These are phyloP conservation scores for Pichia kluyveri DNA, from an alignment of 805 yeast species.

Conservation along the genomic window DNA sequence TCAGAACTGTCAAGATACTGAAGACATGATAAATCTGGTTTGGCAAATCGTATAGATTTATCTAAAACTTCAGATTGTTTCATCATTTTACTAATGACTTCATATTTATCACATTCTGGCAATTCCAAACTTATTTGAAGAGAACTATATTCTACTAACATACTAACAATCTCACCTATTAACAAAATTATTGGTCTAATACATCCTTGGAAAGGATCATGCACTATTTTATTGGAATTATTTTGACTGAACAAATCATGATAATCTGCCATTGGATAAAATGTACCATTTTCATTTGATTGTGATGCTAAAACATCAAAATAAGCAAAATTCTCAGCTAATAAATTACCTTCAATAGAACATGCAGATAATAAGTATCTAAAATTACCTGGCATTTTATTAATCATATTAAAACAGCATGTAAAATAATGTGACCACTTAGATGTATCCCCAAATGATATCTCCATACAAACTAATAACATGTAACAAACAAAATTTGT, in stretches of 20 bases:
- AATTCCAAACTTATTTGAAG: conserved; percentile 13
- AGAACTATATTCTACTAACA: conserved; percentile 17
- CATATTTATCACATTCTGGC: conserved; percentile 17
- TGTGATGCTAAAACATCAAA: conserved; percentile 32
- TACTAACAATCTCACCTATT: conserved; percentile 31
- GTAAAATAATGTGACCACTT: conserved; percentile 29
- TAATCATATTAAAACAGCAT: conserved; percentile 19
- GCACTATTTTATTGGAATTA: conserved; percentile 9
- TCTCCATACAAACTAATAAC: conserved; percentile 25
- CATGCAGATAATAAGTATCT: conserved; percentile 21
- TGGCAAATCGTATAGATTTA: conserved; percentile 10
- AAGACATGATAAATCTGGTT: conserved; percentile 15
- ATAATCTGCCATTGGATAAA: conserved; percentile 27
- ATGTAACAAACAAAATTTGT: conserved; percentile 22
- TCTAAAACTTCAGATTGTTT: conserved; percentile 12
- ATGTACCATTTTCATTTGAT: conserved; percentile 30
- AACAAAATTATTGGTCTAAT: conserved; percentile 28
- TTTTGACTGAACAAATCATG: conserved; percentile 19
- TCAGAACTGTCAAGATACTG: conserved; percentile 13
- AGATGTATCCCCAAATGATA: conserved; percentile 24
- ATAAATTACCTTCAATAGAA: conserved; percentile 26
- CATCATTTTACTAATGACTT: conserved; percentile 12
- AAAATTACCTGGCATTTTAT: conserved; percentile 21
- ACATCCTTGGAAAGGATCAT: conserved; percentile 36
- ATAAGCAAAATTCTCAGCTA: conserved; percentile 30